Conservation (phyloP, 2,329 filamentous ascomycete species). For the Myriangium duriaei region DNA sequence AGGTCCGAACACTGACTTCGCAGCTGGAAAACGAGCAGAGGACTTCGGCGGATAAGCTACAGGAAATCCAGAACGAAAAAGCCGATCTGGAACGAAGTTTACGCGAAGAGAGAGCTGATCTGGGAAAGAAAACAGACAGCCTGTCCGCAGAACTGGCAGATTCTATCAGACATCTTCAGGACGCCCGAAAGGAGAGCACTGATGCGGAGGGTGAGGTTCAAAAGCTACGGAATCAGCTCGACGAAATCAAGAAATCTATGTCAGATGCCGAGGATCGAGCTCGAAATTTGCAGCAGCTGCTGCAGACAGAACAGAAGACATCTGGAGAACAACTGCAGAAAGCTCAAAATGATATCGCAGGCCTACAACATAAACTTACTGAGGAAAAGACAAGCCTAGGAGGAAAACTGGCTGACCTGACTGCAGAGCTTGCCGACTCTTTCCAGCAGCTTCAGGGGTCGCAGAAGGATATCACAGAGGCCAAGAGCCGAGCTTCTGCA, state of each 20-base stretch:
- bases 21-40: constrained; percentile 5
- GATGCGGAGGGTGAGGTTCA: too few relatives aligned
- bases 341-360: constrained; percentile 4
- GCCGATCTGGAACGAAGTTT: too few relatives aligned
- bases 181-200: too few relatives aligned
- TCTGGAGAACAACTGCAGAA: constrained; percentile 9
- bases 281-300: too few relatives aligned
- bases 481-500: constrained; percentile 9
- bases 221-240: too few relatives aligned
- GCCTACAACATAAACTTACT: constrained; percentile 3
- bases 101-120: constrained; percentile 2
- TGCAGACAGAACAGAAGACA: constrained; percentile 9
- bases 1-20: not conserved
- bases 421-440: constrained; percentile 13
- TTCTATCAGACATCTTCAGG: too few relatives aligned
- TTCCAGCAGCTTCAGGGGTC: constrained; percentile 8
- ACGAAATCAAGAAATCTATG: too few relatives aligned
- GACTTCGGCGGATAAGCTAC: constrained; percentile 6
- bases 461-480: constrained; percentile 7
- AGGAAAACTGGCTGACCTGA: constrained; percentile 18
- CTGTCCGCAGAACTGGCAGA: too few relatives aligned
- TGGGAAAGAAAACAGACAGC: constrained; percentile 8
- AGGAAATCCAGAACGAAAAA: constrained; percentile 9
- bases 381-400: constrained; percentile 13
- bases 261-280: too few relatives aligned